These are phyloP conservation scores for Mucor saturninus DNA, from an alignment of 371 early-diverging fungal species.

Conservation along the genomic window DNA sequence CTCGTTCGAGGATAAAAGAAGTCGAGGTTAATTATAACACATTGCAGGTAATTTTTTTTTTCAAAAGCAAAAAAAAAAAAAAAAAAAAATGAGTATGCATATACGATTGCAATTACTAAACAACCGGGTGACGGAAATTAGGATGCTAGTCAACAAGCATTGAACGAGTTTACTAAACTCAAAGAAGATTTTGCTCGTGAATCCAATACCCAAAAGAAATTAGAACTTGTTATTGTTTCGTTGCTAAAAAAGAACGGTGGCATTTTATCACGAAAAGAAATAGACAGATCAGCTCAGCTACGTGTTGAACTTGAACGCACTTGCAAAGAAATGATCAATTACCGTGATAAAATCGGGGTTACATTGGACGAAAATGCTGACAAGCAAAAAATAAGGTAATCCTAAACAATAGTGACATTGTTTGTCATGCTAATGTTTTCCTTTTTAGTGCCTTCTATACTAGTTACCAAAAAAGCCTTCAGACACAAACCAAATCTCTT, in stretches of 20 bases:
- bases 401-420: background rate
- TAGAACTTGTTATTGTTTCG: conserved; percentile 19
- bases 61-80: too few relatives aligned
- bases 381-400: conserved; percentile 1
- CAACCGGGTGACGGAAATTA: too few relatives aligned
- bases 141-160: conserved; percentile 32
- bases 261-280: conserved; percentile 31
- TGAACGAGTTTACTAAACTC: conserved; percentile 32
- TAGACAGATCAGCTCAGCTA: conserved; percentile 23
- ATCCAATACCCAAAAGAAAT: conserved; percentile 12
- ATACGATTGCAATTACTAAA: too few relatives aligned
- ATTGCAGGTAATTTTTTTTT: conserved; percentile 9
- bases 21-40: conserved; percentile 24
- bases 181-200: conserved; percentile 26
- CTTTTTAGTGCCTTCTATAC: conserved; percentile 1
- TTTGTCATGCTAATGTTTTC: background rate
- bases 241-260: conserved; percentile 17
- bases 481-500: conserved; percentile 30
- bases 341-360: conserved; percentile 25
- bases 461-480: conserved; percentile 28
- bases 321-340: conserved; percentile 30
- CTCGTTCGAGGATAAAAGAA: conserved; percentile 23
- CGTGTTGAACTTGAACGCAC: conserved; percentile 32
- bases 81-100: too few relatives aligned
- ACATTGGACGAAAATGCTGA: conserved; percentile 15